A percentile compares a stretch with the other conserved stretches of the same genome.
Conservation (phyloP, 805 yeast genomes). For the Cyberlindnera amylophila region DNA sequence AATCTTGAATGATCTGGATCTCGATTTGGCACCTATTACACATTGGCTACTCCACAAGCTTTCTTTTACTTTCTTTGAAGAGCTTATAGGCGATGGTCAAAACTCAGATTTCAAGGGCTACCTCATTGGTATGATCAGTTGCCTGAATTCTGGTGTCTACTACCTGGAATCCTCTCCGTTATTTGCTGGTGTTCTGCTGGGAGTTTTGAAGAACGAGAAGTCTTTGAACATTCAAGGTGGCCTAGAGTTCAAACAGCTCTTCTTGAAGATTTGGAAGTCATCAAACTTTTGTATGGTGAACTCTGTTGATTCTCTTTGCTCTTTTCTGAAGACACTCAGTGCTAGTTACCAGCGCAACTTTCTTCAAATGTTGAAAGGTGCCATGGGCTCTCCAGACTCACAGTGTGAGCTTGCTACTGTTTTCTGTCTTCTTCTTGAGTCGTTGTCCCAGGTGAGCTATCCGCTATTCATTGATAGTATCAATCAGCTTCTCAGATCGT, state of each 20-base stretch:
- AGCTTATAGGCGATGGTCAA: neutral
- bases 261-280: neutral
- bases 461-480: conserved; percentile 18
- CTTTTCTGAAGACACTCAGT: neutral
- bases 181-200: neutral
- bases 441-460: conserved; percentile 22
- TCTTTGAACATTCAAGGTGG: neutral
- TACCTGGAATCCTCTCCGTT: neutral
- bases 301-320: neutral
- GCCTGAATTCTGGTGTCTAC: neutral
- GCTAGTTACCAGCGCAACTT: neutral
- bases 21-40: neutral
- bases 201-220: neutral
- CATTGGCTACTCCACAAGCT: neutral
- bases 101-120: neutral
- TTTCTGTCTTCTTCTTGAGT: neutral
- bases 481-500: conserved; percentile 4
- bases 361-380: neutral
- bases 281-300: neutral
- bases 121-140: neutral
- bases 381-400: neutral
- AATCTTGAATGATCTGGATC: neutral
- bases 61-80: neutral
- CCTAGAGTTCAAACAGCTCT: neutral
- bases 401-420: neutral